Evolutionary conservation across 2,329 filamentous ascomycete species (phyloP).

Genomic region (Penicillium sp.): DNA sequence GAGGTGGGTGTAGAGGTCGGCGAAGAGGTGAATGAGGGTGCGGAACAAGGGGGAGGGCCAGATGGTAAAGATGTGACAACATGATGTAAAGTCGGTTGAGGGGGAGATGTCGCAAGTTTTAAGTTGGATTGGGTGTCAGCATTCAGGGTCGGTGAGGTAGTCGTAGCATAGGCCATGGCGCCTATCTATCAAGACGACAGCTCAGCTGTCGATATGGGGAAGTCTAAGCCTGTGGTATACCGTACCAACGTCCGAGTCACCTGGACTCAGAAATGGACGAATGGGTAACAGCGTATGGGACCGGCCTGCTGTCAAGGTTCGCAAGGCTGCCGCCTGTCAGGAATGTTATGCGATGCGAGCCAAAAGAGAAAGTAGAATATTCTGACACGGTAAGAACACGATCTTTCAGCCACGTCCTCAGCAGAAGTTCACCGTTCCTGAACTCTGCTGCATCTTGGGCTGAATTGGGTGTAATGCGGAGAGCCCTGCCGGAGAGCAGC

Average conservation of each 20-base stretch:
- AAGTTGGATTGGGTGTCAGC: constrained; percentile 36
- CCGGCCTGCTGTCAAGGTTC: constrained; percentile 28
- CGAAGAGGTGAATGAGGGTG: constrained; percentile 29
- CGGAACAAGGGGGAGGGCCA: constrained; percentile 24
- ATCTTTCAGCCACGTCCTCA: constrained; percentile 40
- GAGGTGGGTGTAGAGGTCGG: constrained; percentile 30
- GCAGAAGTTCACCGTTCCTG: constrained; percentile 38
- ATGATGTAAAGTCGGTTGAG: constrained; percentile 36
- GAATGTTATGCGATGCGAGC: constrained; percentile 31
- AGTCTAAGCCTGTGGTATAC: constrained; percentile 25
- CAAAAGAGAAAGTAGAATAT: constrained; percentile 28
- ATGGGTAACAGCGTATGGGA: constrained; percentile 27
- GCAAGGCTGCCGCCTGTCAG: constrained; percentile 22
- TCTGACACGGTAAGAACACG: constrained; percentile 27
- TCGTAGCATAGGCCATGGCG: constrained; percentile 39
- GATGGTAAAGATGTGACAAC: constrained; percentile 30
- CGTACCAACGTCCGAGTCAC: constrained; percentile 38
- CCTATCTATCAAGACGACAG: constrained; percentile 27
- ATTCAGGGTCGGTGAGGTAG: constrained; percentile 35
- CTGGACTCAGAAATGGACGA: constrained; percentile 37
- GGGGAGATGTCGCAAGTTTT: constrained; percentile 31
- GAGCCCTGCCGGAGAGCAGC: constrained; percentile 42
- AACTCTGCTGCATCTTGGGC: constrained; percentile 46
- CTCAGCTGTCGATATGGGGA: constrained; percentile 30
- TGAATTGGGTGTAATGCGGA: constrained; percentile 38